phyloP scores from a whole-genome alignment of 345 rosid genomes.

The Cardamine resedifolia region DNA sequence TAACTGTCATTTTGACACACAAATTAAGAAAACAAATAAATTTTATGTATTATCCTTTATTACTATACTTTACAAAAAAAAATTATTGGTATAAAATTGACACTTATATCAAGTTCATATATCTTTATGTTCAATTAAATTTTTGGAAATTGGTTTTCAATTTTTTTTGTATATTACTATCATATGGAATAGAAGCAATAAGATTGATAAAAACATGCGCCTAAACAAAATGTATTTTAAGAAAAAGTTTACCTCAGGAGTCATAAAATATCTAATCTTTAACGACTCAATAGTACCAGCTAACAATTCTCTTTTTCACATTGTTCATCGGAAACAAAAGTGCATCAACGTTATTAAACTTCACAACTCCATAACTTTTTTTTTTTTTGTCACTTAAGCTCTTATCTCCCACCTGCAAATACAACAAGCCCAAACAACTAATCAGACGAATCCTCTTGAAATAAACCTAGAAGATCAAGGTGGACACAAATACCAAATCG shows the following conservation, averaged over 20 bases:
- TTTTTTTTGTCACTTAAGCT: not conserved
- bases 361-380: conserved; percentile 17
- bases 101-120: too few relatives aligned
- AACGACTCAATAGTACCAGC: conserved; percentile 12
- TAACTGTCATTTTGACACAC: too few relatives aligned
- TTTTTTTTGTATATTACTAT: too few relatives aligned
- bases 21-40: too few relatives aligned
- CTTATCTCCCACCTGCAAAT: conserved; percentile 9
- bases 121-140: not conserved
- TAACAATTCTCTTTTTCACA: not conserved
- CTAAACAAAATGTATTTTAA: not conserved
- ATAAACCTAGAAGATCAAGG: too few relatives aligned
- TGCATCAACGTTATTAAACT: not conserved
- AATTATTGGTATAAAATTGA: too few relatives aligned
- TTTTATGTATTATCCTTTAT: too few relatives aligned
- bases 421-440: not conserved
- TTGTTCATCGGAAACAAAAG: conserved; percentile 18
- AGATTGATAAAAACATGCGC: not conserved
- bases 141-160: not conserved
- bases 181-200: not conserved
- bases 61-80: too few relatives aligned
- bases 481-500: not conserved
- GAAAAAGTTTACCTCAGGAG: not conserved
- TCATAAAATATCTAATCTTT: not conserved
- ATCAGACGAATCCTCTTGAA: not conserved